Base-by-base conservation (phyloP, 495 filamentous ascomycete species). In the Aspergillus asperescens region DNA sequence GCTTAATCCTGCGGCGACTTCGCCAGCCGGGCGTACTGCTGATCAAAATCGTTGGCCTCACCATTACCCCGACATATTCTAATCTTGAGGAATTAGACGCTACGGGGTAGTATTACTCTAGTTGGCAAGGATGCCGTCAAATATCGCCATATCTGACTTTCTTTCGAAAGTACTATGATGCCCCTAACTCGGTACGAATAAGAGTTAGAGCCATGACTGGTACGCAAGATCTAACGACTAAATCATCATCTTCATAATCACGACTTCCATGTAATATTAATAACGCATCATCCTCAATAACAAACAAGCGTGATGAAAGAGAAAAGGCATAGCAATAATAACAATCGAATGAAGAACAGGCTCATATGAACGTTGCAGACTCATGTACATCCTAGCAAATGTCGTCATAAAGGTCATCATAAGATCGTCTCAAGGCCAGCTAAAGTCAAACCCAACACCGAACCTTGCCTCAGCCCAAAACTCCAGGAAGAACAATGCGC, bases 321-420 rank as follows among this genome's bases (percentile, higher is more conserved):
- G 57, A 54, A 38, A 29, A 49, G 16, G 12, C 5, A 29, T 16
- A 46, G 24, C 7, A 6, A n/a, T 34, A 12, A 40, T 15, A 29
- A 32, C 7, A 41, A 5, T n/a, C n/a, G 18, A 39, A 48, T 57
- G 58, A 41, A 60, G 58, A 56, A 49, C 59, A 63, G 43, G 61
- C 62, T 67, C 58, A 58, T 65, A 61, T 66, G 67, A 62, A 65
- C 67, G 65, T 70, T 48, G 61, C 64, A 70, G 69, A 64, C 57
- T 71, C 71, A 69, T 73, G 66, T 71, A 69, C 70, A 69, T 72
- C 71, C 68, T 72, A 63, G 57, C 66, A 65, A 48, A 57, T 59
- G 38, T 74, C 66, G 60, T 74, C 64, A 66, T 69, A 64, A 71
- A 71, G 58, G 64, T 75, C 69, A 62, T 75, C 62, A 66, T 55